A percentile compares a stretch with the other conserved stretches of the same genome.
phyloP scores from a whole-genome alignment of 768 basidiomycete species.

The Suillus subalutaceus region DNA sequence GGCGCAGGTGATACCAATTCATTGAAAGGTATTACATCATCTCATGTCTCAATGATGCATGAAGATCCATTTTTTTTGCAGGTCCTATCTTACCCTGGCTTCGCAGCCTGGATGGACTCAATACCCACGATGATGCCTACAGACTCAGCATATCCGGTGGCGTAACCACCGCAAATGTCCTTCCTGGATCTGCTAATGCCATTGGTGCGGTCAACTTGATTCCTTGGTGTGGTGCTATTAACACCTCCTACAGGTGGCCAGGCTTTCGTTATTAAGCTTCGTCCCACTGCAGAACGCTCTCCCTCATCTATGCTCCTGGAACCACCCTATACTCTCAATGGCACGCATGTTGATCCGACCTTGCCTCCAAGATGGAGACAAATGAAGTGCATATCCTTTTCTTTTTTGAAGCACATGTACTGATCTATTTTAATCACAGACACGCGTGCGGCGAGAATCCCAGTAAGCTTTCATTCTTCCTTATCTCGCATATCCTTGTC shows the following conservation, averaged over 20 bases:
- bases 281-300: conserved; percentile 75
- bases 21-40: conserved; percentile 40
- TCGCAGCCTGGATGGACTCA: conserved; percentile 80
- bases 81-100: conserved; percentile 77
- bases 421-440: conserved; percentile 30
- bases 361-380: conserved; percentile 71
- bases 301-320: conserved; percentile 84
- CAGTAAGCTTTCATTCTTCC: conserved; percentile 26
- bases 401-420: conserved; percentile 9
- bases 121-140: conserved; percentile 82
- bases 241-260: conserved; percentile 65
- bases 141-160: conserved; percentile 82
- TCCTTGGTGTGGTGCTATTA: conserved; percentile 8
- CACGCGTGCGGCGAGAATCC: conserved; percentile 70
- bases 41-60: not conserved
- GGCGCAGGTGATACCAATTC: conserved; percentile 68
- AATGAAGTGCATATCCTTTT: conserved; percentile 60
- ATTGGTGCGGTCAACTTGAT: conserved; percentile 54
- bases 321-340: conserved; percentile 68
- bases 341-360: conserved; percentile 40
- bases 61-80: conserved; percentile 12
- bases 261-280: conserved; percentile 84
- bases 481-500: conserved; percentile 1
- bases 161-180: conserved; percentile 80
- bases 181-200: conserved; percentile 77